Evolutionary conservation across 495 filamentous ascomycete species (phyloP), one percentile per base, ranked within the genome.

Genomic region (Schizothecium vesticola): DNA sequence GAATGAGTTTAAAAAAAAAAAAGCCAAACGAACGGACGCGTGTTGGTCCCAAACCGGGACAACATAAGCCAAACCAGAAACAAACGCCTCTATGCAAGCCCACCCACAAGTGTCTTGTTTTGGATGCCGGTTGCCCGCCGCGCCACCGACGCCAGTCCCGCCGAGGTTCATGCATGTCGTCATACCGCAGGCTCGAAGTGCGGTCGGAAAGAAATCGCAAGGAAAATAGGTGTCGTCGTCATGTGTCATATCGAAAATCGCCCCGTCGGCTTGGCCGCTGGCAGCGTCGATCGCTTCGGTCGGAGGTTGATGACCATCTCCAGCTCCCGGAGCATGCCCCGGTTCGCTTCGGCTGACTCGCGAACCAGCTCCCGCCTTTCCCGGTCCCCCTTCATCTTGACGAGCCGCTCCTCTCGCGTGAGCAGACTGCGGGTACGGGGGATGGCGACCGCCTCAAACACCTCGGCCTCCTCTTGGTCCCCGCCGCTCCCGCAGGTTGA

Each of bases 281-380:
- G 63, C 3, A 70, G 64, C n/a, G 70, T 56, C 29, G 66, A 60
- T 77, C 80, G 56, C 60, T 78, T 79, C 2, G 91, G 89, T 66
- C 92, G 81, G 67, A 93, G 81, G 76, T 92, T 92, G 69, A 96
- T 93, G 60, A 87, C 93, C 77, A 89, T 91, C 77, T 97, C 91
- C 70, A 99, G 82, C 76, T 99, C 95, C 73, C 89, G 89, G 71
- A 98, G 83, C 92, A 99, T 94, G 69, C 90, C 89, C 25, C 90
- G 90, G 67, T 87, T 93, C 2, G 93, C 91, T 64, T 97, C 92
- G 19, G 82, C 75, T 71, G 89, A 90, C 67, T 93, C 92, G 61
- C 87, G 84, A 19, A 85, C 80, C 57, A 86, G 80, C 7, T 90
- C 90, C 75, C 89, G 87, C 67, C 83, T 84, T 51, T 86, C 88